phyloP scores from a whole-genome alignment of 225 moss, liverwort and hornwort genomes.

The Bryoerythrophyllum caledonicum region DNA sequence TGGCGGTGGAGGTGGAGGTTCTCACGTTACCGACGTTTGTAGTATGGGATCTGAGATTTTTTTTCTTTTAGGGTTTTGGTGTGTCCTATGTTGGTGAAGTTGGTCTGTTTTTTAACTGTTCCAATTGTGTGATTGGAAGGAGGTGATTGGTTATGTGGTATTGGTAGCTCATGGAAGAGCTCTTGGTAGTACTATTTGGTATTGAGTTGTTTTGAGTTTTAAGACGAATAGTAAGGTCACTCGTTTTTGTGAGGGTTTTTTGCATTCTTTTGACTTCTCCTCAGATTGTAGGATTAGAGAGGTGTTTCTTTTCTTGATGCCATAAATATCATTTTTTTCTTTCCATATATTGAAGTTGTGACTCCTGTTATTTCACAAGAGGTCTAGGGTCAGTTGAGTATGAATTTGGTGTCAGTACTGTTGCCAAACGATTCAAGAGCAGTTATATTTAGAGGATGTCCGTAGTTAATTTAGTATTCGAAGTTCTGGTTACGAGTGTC shows the following conservation, averaged over 20 bases:
- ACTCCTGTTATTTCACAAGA: background rate
- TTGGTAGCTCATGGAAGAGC: background rate
- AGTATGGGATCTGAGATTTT: background rate
- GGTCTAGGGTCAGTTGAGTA: background rate
- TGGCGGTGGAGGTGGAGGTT: background rate
- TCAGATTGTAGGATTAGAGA: background rate
- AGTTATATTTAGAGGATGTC: background rate
- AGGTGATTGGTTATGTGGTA: background rate
- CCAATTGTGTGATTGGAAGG: background rate
- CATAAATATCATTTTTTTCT: background rate
- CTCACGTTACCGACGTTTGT: background rate
- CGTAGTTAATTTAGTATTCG: no score
- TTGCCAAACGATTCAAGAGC: background rate
- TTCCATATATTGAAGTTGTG: background rate
- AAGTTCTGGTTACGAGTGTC: background rate
- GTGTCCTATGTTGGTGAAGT: background rate
- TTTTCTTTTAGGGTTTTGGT: conserved; percentile 8
- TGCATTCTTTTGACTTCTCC: background rate
- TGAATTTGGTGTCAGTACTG: background rate
- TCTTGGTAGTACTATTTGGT: background rate
- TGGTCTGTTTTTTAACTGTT: background rate
- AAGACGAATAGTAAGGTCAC: background rate
- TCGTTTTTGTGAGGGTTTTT: background rate
- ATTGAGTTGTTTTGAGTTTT: background rate
- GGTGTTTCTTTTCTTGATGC: background rate